These are phyloP conservation scores for Phytophthora vignae DNA, from an alignment of 352 stramenopile genomes.

Conservation along the genomic window DNA sequence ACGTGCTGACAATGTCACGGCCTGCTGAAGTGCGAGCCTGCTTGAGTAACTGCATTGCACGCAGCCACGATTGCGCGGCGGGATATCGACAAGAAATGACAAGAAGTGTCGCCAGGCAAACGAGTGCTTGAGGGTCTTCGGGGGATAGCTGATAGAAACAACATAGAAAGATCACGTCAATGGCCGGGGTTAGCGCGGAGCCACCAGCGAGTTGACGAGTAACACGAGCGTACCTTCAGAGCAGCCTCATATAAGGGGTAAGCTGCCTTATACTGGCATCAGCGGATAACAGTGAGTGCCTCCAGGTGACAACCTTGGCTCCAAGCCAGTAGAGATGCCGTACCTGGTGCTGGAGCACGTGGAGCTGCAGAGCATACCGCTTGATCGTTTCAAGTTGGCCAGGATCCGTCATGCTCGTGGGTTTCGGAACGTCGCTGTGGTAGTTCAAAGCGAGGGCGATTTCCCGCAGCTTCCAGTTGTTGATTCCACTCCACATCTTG, in stretches of 20 bases:
- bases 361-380: constrained; percentile 52
- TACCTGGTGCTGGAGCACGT: constrained; percentile 65
- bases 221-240: constrained; percentile 46
- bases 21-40: constrained; percentile 25
- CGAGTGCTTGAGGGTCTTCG: constrained; percentile 48
- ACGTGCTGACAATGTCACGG: constrained; percentile 2
- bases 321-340: neutral
- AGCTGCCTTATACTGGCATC: constrained; percentile 60
- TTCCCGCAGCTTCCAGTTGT: constrained; percentile 48
- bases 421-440: constrained; percentile 37
- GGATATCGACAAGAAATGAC: constrained; percentile 72
- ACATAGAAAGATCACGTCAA: neutral
- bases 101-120: constrained; percentile 60
- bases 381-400: constrained; percentile 45
- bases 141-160: constrained; percentile 37
- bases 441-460: constrained; percentile 50
- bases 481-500: constrained; percentile 61
- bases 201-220: neutral
- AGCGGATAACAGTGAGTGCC: neutral
- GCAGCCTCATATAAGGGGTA: constrained; percentile 56
- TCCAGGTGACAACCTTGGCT: neutral
- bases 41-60: constrained; percentile 48
- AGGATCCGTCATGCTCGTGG: constrained; percentile 15
- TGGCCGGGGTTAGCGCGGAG: neutral
- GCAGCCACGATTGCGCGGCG: constrained; percentile 56